A percentile compares a stretch with the other conserved stretches of the same genome.
These are phyloP conservation scores for Arthrobotrys musiformis DNA, from an alignment of 2,329 filamentous ascomycete species.

Conservation along the genomic window DNA sequence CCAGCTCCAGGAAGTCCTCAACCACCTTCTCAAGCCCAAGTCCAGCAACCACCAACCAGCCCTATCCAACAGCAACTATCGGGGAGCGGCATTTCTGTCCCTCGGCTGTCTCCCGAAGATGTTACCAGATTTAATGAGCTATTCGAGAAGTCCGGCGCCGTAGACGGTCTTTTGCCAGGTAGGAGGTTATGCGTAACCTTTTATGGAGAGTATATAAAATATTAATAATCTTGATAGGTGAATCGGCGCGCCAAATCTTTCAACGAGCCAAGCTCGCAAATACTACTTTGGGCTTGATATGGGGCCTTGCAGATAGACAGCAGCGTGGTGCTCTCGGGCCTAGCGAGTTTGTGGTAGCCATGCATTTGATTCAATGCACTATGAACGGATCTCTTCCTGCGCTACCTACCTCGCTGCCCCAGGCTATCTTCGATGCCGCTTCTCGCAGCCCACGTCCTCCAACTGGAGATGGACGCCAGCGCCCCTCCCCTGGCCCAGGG, in stretches of 20 bases:
- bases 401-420: slow-evolving; percentile 82
- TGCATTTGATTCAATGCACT: slow-evolving; percentile 93
- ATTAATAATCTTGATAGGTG: slow-evolving; percentile 67
- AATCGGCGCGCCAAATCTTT: slow-evolving; percentile 92
- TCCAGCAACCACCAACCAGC: slow-evolving; percentile 66
- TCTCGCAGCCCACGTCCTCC: slow-evolving; percentile 71
- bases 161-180: slow-evolving; percentile 79
- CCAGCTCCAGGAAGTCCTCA: slow-evolving; percentile 60
- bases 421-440: slow-evolving; percentile 89
- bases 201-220: not conserved
- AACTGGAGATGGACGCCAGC: slow-evolving; percentile 61
- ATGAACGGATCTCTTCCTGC: slow-evolving; percentile 83
- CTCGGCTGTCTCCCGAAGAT: slow-evolving; percentile 87
- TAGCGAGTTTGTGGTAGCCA: slow-evolving; percentile 96
- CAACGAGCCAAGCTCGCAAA: slow-evolving; percentile 91
- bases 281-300: slow-evolving; percentile 91
- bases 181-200: not conserved
- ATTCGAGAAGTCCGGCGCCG: slow-evolving; percentile 87
- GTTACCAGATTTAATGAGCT: slow-evolving; percentile 86
- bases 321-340: slow-evolving; percentile 85
- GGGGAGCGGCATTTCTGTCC: slow-evolving; percentile 80
- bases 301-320: slow-evolving; percentile 93
- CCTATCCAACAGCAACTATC: slow-evolving; percentile 63
- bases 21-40: slow-evolving; percentile 61
- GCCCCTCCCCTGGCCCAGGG: slow-evolving; percentile 66